phyloP scores from a whole-genome alignment of 768 basidiomycete species.

The Tulasnella sp. region DNA sequence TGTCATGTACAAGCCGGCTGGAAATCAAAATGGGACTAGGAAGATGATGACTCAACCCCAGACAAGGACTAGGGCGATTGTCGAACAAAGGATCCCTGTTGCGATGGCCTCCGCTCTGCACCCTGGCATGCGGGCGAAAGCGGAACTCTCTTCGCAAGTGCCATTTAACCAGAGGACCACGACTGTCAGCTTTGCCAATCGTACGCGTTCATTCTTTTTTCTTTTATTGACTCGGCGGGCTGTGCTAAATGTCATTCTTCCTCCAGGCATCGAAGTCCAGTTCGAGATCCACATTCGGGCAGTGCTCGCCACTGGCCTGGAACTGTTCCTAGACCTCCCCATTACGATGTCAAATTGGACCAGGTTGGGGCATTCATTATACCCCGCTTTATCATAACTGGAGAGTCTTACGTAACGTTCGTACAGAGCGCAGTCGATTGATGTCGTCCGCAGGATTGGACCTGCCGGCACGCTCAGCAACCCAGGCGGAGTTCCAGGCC shows the following conservation, averaged over 20 bases:
- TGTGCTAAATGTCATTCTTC: conserved; percentile 27
- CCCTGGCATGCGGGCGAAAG: conserved; percentile 63
- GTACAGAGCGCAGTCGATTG: conserved; percentile 62
- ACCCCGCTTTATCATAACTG: background rate
- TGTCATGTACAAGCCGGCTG: conserved; percentile 60
- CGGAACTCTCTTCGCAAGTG: conserved; percentile 68
- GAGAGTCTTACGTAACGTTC: background rate
- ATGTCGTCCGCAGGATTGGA: conserved; percentile 51
- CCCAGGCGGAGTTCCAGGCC: background rate
- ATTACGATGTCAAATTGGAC: conserved; percentile 85
- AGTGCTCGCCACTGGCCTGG: conserved; percentile 61
- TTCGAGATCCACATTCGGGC: conserved; percentile 76
- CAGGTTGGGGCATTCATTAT: conserved; percentile 46
- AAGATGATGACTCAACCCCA: conserved; percentile 46
- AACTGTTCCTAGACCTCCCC: conserved; percentile 67
- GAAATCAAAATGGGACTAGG: conserved; percentile 48
- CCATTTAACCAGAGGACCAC: conserved; percentile 72
- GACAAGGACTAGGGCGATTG: conserved; percentile 50
- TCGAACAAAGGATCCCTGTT: conserved; percentile 67
- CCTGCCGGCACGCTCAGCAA: conserved; percentile 1
- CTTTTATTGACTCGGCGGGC: background rate
- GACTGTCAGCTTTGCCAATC: conserved; percentile 72
- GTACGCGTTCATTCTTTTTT: conserved; percentile 34
- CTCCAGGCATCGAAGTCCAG: conserved; percentile 65
- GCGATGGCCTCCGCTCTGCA: conserved; percentile 58